phyloP scores from a whole-genome alignment of 441 rosid species.

The Populus trichocarpa region DNA sequence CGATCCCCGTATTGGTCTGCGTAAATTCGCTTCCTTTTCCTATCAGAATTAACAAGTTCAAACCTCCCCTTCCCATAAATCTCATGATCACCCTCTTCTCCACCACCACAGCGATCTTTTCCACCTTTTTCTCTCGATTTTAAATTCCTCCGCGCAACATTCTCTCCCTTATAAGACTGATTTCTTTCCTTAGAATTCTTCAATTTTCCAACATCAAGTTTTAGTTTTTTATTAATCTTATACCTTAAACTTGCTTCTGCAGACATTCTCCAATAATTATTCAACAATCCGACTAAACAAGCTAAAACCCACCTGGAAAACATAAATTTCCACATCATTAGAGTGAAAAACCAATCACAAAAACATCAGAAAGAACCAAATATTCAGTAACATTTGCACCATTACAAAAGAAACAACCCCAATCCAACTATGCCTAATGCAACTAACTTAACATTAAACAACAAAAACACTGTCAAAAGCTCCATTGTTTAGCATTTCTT shows the following conservation, averaged over 20 bases:
- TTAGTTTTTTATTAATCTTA: constrained; percentile 44
- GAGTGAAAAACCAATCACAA: background rate
- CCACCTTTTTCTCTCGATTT: constrained; percentile 6
- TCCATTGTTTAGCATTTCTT: background rate
- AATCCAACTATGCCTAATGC: background rate
- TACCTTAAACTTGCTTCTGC: constrained; percentile 28
- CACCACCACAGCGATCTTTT: background rate
- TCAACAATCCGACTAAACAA: background rate
- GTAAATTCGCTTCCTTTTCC: constrained; percentile 49
- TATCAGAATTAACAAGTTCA: constrained; percentile 17
- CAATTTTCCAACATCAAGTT: constrained; percentile 25
- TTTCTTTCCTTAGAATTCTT: constrained; percentile 25
- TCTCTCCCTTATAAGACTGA: constrained; percentile 13
- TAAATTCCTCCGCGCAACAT: background rate
- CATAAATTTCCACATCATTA: background rate
- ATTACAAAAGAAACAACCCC: background rate
- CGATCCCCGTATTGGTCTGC: constrained; percentile 19
- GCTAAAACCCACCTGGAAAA: background rate
- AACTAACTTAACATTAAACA: too few relatives aligned
- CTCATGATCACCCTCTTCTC: background rate
- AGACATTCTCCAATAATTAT: constrained; percentile 30
- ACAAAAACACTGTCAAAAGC: background rate
- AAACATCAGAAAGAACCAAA: background rate
- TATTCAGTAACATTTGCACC: background rate
- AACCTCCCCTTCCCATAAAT: constrained; percentile 27